These are phyloP conservation scores for Suillus placidus DNA, from an alignment of 768 basidiomycete genomes.

Conservation along the genomic window DNA sequence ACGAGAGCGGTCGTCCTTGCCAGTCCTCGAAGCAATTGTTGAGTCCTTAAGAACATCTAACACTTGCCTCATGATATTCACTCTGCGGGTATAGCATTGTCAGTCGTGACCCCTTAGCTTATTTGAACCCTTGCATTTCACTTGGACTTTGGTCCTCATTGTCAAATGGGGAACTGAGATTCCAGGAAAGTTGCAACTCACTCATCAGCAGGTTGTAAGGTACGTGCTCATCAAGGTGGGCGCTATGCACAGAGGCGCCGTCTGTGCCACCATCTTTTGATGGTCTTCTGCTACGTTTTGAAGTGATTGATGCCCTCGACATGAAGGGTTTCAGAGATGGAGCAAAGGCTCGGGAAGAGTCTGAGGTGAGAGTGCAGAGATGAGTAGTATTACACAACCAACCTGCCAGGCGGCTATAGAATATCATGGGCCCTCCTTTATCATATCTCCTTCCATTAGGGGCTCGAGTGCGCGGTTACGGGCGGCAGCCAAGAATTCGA, in stretches of 20 bases:
- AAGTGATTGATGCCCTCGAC: not conserved
- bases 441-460: slow-evolving; percentile 41
- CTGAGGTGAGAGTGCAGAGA: not conserved
- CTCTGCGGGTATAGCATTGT: not conserved
- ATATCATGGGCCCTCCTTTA: no score
- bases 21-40: not conserved
- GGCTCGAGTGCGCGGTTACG: slow-evolving; percentile 48
- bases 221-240: not conserved
- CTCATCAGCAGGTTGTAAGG: not conserved
- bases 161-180: not conserved
- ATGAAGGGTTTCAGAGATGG: not conserved
- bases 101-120: not conserved
- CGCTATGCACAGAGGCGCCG: not conserved
- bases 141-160: not conserved
- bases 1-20: not conserved
- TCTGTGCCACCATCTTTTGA: not conserved
- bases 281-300: not conserved
- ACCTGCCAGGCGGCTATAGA: no score
- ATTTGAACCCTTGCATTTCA: not conserved
- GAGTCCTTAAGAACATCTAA: not conserved
- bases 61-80: not conserved
- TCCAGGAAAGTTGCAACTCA: not conserved
- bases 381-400: no score
- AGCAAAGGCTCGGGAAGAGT: not conserved
- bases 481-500: slow-evolving; percentile 40